A percentile compares a stretch with the other conserved stretches of the same genome.
Conservation (phyloP, 2,329 filamentous ascomycete species). For the Penicillium sp. region DNA sequence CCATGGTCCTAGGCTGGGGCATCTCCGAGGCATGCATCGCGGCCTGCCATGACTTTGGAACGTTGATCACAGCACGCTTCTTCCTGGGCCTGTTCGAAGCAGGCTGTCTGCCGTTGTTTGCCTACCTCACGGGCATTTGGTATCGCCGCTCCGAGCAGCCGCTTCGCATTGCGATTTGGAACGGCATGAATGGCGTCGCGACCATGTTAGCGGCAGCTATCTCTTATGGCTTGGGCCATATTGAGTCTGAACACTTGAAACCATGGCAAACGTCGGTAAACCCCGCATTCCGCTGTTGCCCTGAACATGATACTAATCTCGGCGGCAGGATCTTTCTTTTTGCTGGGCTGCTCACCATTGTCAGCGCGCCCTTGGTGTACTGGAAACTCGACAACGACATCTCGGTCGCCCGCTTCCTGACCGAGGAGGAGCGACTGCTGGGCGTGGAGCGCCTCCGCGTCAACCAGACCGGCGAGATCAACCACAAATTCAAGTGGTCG, state of each 20-base stretch:
- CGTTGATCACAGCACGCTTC: slow-evolving; percentile 55
- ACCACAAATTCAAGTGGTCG: slow-evolving; percentile 51
- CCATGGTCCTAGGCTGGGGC: slow-evolving; percentile 54
- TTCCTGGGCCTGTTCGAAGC: slow-evolving; percentile 60
- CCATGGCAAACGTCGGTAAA: slow-evolving; percentile 56
- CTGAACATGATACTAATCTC: too few relatives aligned
- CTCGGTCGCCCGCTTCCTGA: slow-evolving; percentile 55
- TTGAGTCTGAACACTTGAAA: slow-evolving; percentile 48
- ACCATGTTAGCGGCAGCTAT: slow-evolving; percentile 62
- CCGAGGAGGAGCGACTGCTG: slow-evolving; percentile 51
- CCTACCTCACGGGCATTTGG: slow-evolving; percentile 53
- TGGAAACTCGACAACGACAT: slow-evolving; percentile 64
- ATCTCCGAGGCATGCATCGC: slow-evolving; percentile 55
- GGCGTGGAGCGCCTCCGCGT: slow-evolving; percentile 56
- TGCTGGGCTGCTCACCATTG: slow-evolving; percentile 64
- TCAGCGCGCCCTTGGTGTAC: slow-evolving; percentile 63
- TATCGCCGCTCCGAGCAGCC: slow-evolving; percentile 64
- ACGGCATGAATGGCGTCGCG: slow-evolving; percentile 64
- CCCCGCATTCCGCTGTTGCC: neutral
- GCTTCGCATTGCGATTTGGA: slow-evolving; percentile 68
- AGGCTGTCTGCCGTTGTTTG: slow-evolving; percentile 53
- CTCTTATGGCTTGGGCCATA: slow-evolving; percentile 63
- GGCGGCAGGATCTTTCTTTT: slow-evolving; percentile 60
- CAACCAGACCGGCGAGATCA: slow-evolving; percentile 55
- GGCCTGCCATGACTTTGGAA: slow-evolving; percentile 51